Percentiles rank a stretch among this genome's conserved stretches.
Conservation (phyloP, 2,329 filamentous ascomycete species). For the Beauveria australis region DNA sequence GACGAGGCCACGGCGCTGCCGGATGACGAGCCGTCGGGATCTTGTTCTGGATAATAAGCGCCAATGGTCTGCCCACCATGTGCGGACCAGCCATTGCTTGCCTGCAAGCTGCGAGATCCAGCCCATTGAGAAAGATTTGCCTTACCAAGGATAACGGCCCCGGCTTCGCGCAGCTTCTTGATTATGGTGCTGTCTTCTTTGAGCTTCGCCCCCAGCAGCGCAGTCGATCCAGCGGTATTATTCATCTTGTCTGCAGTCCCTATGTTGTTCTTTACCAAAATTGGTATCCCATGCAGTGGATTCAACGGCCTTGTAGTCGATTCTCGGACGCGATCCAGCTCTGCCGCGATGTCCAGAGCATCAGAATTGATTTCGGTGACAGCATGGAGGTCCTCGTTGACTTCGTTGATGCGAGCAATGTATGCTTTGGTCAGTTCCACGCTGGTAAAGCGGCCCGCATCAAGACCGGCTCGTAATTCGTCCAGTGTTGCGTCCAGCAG, state of each 20-base stretch:
- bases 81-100: slow-evolving; percentile 55
- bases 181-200: slow-evolving; percentile 50
- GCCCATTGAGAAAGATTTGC: slow-evolving; percentile 58
- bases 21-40: slow-evolving; percentile 53
- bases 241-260: slow-evolving; percentile 55
- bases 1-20: slow-evolving; percentile 55
- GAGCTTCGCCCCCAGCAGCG: slow-evolving; percentile 50
- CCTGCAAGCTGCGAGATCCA: slow-evolving; percentile 50
- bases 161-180: slow-evolving; percentile 50
- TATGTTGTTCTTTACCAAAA: slow-evolving; percentile 61
- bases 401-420: slow-evolving; percentile 19
- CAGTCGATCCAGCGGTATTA: slow-evolving; percentile 55
- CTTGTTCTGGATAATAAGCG: slow-evolving; percentile 53
- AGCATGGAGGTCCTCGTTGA: slow-evolving; percentile 19
- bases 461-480: slow-evolving; percentile 15
- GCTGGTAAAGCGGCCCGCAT: slow-evolving; percentile 23
- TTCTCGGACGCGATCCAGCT: slow-evolving; percentile 22
- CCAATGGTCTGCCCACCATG: slow-evolving; percentile 54
- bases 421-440: slow-evolving; percentile 28
- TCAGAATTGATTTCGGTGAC: slow-evolving; percentile 31
- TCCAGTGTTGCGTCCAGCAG: slow-evolving; percentile 17
- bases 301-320: slow-evolving; percentile 18
- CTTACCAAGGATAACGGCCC: slow-evolving; percentile 59
- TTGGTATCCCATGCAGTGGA: slow-evolving; percentile 55
- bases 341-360: slow-evolving; percentile 28